Base-by-base conservation (phyloP, 768 basidiomycete genomes). In the Ramaria rubella region DNA sequence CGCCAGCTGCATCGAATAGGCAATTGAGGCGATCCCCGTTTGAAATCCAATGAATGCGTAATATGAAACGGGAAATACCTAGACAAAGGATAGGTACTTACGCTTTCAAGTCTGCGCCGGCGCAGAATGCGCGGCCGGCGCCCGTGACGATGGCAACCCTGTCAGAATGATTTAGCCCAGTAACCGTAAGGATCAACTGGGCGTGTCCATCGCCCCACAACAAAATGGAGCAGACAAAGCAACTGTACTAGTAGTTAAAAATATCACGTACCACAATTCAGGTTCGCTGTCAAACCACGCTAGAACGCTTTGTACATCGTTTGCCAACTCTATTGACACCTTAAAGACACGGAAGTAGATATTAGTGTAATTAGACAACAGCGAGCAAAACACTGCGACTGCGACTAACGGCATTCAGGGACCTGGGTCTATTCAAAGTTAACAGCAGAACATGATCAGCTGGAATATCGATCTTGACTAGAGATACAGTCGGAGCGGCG, bases 141-240 rank as follows among this genome's bases (percentile, higher is more conserved):
- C 88, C 89, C 48, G 88, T 90, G 48, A 91, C 66, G 61, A 92
- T 75, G 34, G 76, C 79, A 9, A 86, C 85, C 89, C 88, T 90
- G 65, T 33, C 52, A 26, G 44, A 57, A 29, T 52, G 45, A 44
- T 40, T 31, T 58, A 55, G 46, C 27, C 42, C 9, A 38, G 27
- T 34, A 60, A 49, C 24, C 30, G 9, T 30, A 34, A 30, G 34
- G 24, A 26, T 29, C 21, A 21, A 17, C 29, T 12, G 30, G 14
- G 45, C 4, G 23, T 17, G 24, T 29, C 29, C 14, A 36, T 29
- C 24, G 31, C 33, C 21, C 9, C 40, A 27, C 24, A 36, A 24
- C 34, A 54, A 21, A 38, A 52, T 8, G 12, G 14, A 12, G 11
- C 3, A 29, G 17, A n/a, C n/a, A n/a, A n/a, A n/a, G n/a, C n/a